Evolutionary conservation across 1,139 yeast genomes (phyloP).

Genomic region (Hemisphaericaspora subhashii): DNA sequence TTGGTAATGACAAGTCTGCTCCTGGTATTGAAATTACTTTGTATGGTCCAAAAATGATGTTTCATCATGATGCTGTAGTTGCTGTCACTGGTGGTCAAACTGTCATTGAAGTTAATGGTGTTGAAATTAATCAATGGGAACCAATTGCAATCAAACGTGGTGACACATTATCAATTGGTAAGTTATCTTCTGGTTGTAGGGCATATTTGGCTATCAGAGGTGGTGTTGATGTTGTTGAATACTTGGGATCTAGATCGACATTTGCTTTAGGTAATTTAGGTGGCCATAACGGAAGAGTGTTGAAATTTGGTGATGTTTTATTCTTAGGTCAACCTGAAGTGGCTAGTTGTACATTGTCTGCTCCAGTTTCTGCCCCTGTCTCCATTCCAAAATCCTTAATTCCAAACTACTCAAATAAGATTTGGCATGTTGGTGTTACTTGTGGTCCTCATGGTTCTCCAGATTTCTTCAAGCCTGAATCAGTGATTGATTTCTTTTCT

Average conservation of each 20-base stretch:
- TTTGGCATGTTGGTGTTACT: constrained; percentile 89
- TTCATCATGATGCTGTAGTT: constrained; percentile 76
- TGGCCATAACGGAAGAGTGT: constrained; percentile 89
- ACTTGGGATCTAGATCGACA: constrained; percentile 93
- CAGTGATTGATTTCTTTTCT: constrained; percentile 70
- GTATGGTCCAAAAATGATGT: constrained; percentile 79
- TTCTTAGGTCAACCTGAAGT: constrained; percentile 79
- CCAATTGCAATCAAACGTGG: constrained; percentile 74
- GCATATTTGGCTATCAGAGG: constrained; percentile 88
- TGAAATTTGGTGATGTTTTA: constrained; percentile 89
- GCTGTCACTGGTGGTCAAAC: constrained; percentile 86
- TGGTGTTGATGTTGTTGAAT: constrained; percentile 91
- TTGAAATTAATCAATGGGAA: constrained; percentile 54
- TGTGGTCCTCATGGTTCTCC: constrained; percentile 99
- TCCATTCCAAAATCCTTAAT: constrained; percentile 56
- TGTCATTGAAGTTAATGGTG: constrained; percentile 65
- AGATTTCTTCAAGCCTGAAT: constrained; percentile 82
- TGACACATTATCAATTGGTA: constrained; percentile 77
- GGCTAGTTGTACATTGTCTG: constrained; percentile 67
- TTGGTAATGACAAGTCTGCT: constrained; percentile 77
- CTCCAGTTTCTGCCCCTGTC: constrained; percentile 65
- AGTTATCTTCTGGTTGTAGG: constrained; percentile 79
- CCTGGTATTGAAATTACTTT: constrained; percentile 92
- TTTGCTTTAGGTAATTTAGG: constrained; percentile 94
- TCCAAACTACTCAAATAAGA: constrained; percentile 56